A percentile compares a stretch with the other conserved stretches of the same genome.
Conservation (phyloP, 208 protist species). For the Angomonas deanei region DNA sequence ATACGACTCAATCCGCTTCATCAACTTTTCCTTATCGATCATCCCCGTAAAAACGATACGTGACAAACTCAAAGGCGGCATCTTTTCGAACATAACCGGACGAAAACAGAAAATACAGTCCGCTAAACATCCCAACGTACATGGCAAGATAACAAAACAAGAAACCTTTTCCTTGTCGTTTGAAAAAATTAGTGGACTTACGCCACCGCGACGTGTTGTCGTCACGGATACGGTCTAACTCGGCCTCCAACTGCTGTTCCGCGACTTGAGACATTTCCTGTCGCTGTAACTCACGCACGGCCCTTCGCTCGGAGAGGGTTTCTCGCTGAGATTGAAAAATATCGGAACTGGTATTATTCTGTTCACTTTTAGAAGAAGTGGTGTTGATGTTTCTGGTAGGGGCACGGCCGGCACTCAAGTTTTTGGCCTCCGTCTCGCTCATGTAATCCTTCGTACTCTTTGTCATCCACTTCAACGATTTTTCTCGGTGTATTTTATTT, state of each 20-base stretch:
- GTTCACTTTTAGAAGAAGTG: neutral
- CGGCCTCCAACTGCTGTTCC: constrained; percentile 52
- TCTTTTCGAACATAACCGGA: constrained; percentile 66
- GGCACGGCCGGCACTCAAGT: neutral
- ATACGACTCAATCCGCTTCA: constrained; percentile 67
- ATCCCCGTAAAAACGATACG: constrained; percentile 45
- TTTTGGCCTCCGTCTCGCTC: constrained; percentile 39
- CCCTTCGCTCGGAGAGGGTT: constrained; percentile 9
- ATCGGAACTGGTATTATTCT: neutral
- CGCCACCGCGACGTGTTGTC: constrained; percentile 39
- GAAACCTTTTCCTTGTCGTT: constrained; percentile 73
- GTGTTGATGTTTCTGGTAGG: neutral
- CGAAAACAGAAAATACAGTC: constrained; percentile 72
- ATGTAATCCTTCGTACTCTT: constrained; percentile 89
- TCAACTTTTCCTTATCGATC: constrained; percentile 73
- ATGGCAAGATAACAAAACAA: constrained; percentile 43
- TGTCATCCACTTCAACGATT: constrained; percentile 52
- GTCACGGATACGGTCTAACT: constrained; percentile 72
- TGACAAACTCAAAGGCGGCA: constrained; percentile 66
- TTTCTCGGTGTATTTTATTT: neutral
- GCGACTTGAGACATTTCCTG: constrained; percentile 37
- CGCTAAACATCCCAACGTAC: constrained; percentile 48
- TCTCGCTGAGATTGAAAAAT: constrained; percentile 30
- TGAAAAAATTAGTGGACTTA: constrained; percentile 76
- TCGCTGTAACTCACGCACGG: constrained; percentile 11